Evolutionary conservation across 2,329 filamentous ascomycete species (phyloP).

Genomic region (Hypoxylon sp.): DNA sequence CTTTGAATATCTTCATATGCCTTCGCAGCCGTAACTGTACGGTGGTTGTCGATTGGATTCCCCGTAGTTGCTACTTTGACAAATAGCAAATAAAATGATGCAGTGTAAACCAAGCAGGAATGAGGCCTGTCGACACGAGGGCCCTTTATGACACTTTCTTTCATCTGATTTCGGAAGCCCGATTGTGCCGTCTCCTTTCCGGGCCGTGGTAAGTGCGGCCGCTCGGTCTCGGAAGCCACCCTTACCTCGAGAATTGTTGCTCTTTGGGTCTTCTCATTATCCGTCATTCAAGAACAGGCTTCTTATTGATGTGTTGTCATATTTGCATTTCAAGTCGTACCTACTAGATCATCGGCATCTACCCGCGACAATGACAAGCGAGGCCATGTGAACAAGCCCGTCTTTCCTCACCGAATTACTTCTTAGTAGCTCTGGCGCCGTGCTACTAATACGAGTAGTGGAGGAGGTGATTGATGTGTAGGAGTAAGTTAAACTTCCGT

Average conservation of each 20-base stretch:
- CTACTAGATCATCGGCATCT: slow-evolving; percentile 11
- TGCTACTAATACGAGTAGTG: background rate
- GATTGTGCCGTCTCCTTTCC: background rate
- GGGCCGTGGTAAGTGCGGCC: background rate
- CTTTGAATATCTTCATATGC: too few relatives aligned
- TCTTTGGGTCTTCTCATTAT: background rate
- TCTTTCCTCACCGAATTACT: background rate
- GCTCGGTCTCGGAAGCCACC: slow-evolving; percentile 5
- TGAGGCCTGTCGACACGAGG: background rate
- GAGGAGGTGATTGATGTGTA: background rate
- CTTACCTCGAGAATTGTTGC: background rate
- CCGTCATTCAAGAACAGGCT: background rate
- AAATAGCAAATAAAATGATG: background rate
- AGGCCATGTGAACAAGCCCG: too few relatives aligned
- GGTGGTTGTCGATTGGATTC: too few relatives aligned
- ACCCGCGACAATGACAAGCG: slow-evolving; percentile 9
- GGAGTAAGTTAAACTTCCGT: background rate
- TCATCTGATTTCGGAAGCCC: background rate
- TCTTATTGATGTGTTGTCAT: background rate
- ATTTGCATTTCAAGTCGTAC: background rate
- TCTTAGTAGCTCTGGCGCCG: background rate
- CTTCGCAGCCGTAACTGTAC: too few relatives aligned
- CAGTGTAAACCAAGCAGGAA: background rate
- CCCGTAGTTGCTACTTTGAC: too few relatives aligned
- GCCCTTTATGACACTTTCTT: background rate